Evolutionary conservation across 1,284 basidiomycete species (phyloP), one percentile per base, ranked within the genome.

Genomic region (Wolfiporia cocos): DNA sequence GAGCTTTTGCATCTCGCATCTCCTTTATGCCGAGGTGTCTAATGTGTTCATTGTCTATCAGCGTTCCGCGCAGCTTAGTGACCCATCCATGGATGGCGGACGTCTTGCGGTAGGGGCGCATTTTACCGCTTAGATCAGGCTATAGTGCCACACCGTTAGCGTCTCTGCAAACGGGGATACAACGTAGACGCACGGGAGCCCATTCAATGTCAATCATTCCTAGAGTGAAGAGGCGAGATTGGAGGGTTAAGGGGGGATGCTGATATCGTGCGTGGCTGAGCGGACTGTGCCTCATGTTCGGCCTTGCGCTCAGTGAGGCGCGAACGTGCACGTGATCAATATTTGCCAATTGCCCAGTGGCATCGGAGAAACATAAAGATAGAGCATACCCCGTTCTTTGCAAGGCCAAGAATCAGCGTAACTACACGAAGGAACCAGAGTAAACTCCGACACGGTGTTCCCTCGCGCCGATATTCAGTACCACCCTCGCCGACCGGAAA

Each of bases 41-140:
- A 33, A 81, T 62, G n/a, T 51, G 53, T 55, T 87, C 84, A 56
- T 83, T 70, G 26, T 81, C 83, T 20, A 70, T 56, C 36, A 87
- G 65, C 14, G 85, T 86, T 24, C 84, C 85, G 48, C 84, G 73
- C 73, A 80, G 74, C 62, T 86, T 86, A n/a, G 78, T 76, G 46
- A 87, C 67, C 82, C 83, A 86, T 39, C 84, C 84, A 53, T 86
- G 84, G 59, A 85, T 70, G 4, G 71, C 72, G 4, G 81, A 84
- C 11, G 82, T 70, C 38, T 78, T 76, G 43, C 71, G 77, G 34
- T 62, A 69, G 47, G 56, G 52, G 18, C 49, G 53, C 18, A 48
- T 44, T 20, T 47, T 48, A 22, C 42, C 15, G 23, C 34, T 35
- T 22, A 31, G 12, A 15, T 42, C 40, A 29, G 40, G 30, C 37